Conservation (phyloP, 306 rosid genomes). For the Phaseolus lunatus region DNA sequence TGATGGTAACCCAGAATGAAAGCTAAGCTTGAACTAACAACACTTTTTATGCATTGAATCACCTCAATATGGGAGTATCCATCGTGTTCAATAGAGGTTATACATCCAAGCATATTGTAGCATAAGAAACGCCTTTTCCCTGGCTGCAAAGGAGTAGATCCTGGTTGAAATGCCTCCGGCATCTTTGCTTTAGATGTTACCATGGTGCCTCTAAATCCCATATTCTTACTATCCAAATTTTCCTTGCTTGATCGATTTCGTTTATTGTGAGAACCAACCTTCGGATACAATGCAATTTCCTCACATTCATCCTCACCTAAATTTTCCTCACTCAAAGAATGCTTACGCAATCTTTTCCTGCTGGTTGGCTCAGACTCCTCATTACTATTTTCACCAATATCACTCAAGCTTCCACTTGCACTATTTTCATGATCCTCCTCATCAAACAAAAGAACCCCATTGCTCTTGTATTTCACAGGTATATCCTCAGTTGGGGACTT, state of each 20-base stretch:
- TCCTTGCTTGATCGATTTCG: slow-evolving; percentile 55
- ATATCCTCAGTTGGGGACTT: slow-evolving; percentile 91
- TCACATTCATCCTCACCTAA: slow-evolving; percentile 58
- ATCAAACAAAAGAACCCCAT: slow-evolving; percentile 82
- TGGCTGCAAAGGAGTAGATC: slow-evolving; percentile 80
- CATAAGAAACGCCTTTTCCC: slow-evolving; percentile 90
- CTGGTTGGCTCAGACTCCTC: slow-evolving; percentile 68
- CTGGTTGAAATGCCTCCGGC: slow-evolving; percentile 95
- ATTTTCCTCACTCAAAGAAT: slow-evolving; percentile 53
- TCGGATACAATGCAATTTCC: slow-evolving; percentile 56
- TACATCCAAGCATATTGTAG: slow-evolving; percentile 92
- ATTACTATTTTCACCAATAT: slow-evolving; percentile 74
- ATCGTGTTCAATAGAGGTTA: slow-evolving; percentile 81
- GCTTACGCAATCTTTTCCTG: slow-evolving; percentile 79
- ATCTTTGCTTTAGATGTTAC: slow-evolving; percentile 55
- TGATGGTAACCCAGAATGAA: neutral
- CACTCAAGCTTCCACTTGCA: slow-evolving; percentile 74
- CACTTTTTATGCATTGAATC: neutral
- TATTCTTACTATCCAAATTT: slow-evolving; percentile 52
- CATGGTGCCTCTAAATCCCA: slow-evolving; percentile 51
- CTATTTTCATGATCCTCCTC: slow-evolving; percentile 77
- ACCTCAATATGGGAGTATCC: slow-evolving; percentile 98
- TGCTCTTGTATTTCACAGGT: slow-evolving; percentile 66
- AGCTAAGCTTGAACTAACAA: slow-evolving; percentile 27
- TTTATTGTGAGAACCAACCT: slow-evolving; percentile 70